A percentile compares a stretch with the other conserved stretches of the same genome.
Conservation (phyloP, 2,329 filamentous ascomycete genomes). For the Fusarium xyrophilum region DNA sequence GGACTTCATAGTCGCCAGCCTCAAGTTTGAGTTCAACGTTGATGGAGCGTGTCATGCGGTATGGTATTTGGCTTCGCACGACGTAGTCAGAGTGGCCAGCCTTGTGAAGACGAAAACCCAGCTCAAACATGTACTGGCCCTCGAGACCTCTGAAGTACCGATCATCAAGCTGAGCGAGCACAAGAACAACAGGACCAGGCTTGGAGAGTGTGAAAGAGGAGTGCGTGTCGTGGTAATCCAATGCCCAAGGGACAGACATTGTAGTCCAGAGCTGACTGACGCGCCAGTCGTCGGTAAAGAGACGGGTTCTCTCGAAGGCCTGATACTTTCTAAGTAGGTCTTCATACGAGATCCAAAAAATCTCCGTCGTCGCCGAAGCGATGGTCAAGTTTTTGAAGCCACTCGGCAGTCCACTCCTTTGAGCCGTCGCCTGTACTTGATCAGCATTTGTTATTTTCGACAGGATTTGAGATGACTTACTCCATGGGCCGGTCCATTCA, state of each 20-base stretch:
- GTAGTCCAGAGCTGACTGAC: conserved; percentile 58
- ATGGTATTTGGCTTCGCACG: conserved; percentile 60
- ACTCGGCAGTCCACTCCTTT: conserved; percentile 83
- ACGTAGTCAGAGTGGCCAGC: conserved; percentile 60
- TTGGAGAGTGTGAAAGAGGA: conserved; percentile 60
- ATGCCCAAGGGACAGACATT: conserved; percentile 62
- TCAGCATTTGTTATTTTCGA: conserved; percentile 16
- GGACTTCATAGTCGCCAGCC: conserved; percentile 75
- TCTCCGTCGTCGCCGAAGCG: conserved; percentile 79
- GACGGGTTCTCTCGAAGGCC: conserved; percentile 63
- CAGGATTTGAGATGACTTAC: conserved; percentile 39
- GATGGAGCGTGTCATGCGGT: conserved; percentile 74
- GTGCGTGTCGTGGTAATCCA: conserved; percentile 60
- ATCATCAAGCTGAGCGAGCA: conserved; percentile 64
- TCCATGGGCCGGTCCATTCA: conserved; percentile 84
- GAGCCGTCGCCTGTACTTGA: conserved; percentile 67
- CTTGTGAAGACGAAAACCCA: conserved; percentile 63
- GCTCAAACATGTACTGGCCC: conserved; percentile 62
- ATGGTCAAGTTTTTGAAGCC: conserved; percentile 75
- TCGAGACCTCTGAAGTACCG: conserved; percentile 64
- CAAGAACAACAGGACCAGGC: conserved; percentile 60
- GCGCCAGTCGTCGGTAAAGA: conserved; percentile 64
- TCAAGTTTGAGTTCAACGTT: conserved; percentile 79
- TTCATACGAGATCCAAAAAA: conserved; percentile 65
- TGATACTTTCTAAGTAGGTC: conserved; percentile 66